Percentiles rank a stretch among this genome's conserved stretches.
phyloP scores from a whole-genome alignment of 1,284 basidiomycete species.

The Vanrija pseudolonga region DNA sequence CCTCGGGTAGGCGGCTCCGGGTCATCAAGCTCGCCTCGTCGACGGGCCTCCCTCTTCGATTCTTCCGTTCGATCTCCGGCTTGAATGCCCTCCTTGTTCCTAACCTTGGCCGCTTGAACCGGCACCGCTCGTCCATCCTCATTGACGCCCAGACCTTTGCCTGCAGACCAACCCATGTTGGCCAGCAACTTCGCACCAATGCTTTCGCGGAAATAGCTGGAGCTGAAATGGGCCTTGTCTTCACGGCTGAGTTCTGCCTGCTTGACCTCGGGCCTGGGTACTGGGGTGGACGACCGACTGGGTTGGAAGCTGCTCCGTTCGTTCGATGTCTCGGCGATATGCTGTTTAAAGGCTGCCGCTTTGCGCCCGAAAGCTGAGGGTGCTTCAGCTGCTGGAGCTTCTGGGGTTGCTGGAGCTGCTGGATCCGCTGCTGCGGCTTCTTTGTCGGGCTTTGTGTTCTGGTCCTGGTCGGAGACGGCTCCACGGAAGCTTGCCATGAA shows the following conservation, averaged over 20 bases:
- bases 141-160: constrained; percentile 72
- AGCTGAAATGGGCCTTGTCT: constrained; percentile 71
- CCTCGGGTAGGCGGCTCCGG: constrained; percentile 53
- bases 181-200: constrained; percentile 84
- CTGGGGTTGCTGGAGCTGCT: not conserved
- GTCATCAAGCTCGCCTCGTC: constrained; percentile 56
- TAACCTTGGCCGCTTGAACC: constrained; percentile 67
- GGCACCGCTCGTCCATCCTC: constrained; percentile 85
- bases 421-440: no score
- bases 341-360: constrained; percentile 24
- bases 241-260: constrained; percentile 56
- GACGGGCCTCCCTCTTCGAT: constrained; percentile 70
- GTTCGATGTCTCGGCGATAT: not conserved
- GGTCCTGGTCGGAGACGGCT: no score
- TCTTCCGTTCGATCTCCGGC: constrained; percentile 85
- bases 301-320: constrained; percentile 4
- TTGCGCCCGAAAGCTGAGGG: constrained; percentile 28
- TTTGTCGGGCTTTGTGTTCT: no score
- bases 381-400: not conserved
- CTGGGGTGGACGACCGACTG: constrained; percentile 13
- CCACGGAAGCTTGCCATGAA: no score
- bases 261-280: constrained; percentile 30
- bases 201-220: constrained; percentile 61
- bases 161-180: constrained; percentile 87
- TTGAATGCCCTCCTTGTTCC: constrained; percentile 76